Percentiles rank a stretch among this genome's conserved stretches.
Evolutionary conservation across 208 protist genomes (phyloP).

Genomic region (Trypanosoma scelopori): DNA sequence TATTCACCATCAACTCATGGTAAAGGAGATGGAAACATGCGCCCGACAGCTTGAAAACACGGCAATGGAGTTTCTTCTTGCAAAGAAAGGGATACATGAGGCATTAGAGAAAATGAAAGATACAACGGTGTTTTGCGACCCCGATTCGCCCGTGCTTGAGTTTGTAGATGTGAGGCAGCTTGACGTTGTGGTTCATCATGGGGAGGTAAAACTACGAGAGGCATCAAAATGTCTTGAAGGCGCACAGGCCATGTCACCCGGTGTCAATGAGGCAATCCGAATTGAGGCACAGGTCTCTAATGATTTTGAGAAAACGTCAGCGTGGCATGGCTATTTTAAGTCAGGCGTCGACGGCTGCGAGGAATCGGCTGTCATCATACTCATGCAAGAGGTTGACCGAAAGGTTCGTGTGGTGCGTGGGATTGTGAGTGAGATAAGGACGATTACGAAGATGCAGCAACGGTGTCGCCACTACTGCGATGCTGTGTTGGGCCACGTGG

Average conservation of each 20-base stretch:
- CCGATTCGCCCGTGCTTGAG: conserved; percentile 4
- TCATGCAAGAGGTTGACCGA: conserved; percentile 28
- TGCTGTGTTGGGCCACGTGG: conserved; percentile 22
- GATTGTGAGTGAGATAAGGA: conserved; percentile 9
- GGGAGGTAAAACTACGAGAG: conserved; percentile 21
- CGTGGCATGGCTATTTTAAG: conserved; percentile 12
- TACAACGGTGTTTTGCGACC: conserved; percentile 22
- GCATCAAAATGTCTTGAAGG: conserved; percentile 7
- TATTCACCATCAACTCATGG: conserved; percentile 27
- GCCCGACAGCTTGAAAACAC: conserved; percentile 10
- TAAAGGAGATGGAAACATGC: conserved; percentile 19
- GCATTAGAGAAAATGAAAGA: conserved; percentile 10
- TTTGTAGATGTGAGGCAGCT: conserved; percentile 17
- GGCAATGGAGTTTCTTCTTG: not conserved
- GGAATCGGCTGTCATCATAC: not conserved
- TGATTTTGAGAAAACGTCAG: conserved; percentile 10
- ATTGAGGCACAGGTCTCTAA: conserved; percentile 3
- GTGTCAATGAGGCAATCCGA: conserved; percentile 8
- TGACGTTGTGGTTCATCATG: conserved; percentile 4
- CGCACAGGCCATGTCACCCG: conserved; percentile 14
- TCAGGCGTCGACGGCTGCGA: not conserved
- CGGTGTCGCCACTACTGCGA: conserved; percentile 18
- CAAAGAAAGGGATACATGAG: conserved; percentile 22
- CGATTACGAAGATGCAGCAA: conserved; percentile 11
- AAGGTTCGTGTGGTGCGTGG: conserved; percentile 20